phyloP scores from a whole-genome alignment of 371 early-diverging fungal genomes.

The Entomophthora muscae region DNA sequence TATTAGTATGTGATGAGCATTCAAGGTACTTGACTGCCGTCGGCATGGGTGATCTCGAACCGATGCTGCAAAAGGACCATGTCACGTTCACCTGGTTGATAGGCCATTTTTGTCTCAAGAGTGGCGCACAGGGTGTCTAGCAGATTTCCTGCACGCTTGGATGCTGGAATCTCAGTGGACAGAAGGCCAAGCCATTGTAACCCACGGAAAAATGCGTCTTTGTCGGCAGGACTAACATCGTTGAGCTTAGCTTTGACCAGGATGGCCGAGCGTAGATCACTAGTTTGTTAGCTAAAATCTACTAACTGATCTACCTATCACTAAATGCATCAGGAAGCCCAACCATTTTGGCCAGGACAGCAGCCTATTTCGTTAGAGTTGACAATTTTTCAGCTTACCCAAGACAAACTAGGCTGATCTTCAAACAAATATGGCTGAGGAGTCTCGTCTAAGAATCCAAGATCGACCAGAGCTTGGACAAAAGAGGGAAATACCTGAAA shows the following conservation, averaged over 20 bases:
- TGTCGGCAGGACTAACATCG: constrained; percentile 13
- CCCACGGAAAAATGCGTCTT: constrained; percentile 37
- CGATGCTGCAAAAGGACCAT: constrained; percentile 94
- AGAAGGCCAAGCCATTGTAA: constrained; percentile 29
- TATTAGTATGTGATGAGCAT: neutral
- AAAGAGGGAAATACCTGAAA: constrained; percentile 64
- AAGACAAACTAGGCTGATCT: constrained; percentile 39
- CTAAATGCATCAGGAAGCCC: constrained; percentile 2
- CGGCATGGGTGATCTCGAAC: constrained; percentile 74
- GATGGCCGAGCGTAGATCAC: neutral
- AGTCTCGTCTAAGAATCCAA: constrained; percentile 79
- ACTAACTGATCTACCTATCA: neutral
- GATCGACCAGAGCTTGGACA: constrained; percentile 76
- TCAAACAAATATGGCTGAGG: constrained; percentile 39
- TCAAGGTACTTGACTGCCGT: constrained; percentile 28
- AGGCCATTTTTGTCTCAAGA: constrained; percentile 86
- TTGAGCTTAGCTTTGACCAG: constrained; percentile 11
- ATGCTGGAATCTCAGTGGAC: constrained; percentile 23
- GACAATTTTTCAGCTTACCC: too few species aligned
- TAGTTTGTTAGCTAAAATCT: neutral
- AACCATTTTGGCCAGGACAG: constrained; percentile 10
- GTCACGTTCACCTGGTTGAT: constrained; percentile 82
- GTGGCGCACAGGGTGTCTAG: constrained; percentile 90
- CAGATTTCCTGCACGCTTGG: constrained; percentile 48
- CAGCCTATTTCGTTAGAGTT: neutral